A percentile compares a stretch with the other conserved stretches of the same genome.
Conservation (phyloP, 75 land plant species). For the Pinus taeda region DNA sequence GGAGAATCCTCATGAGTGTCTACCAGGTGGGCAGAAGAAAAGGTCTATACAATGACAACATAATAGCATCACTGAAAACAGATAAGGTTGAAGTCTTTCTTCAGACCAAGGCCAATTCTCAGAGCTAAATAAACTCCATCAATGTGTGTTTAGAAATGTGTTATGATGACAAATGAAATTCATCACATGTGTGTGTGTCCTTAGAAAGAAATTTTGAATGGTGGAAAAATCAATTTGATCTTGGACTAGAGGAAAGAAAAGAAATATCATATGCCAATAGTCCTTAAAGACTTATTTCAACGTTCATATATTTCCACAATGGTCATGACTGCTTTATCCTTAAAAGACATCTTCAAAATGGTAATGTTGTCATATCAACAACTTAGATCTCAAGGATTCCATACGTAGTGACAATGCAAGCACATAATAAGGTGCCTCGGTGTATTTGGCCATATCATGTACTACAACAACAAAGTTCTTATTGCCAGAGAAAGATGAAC, state of each 20-base stretch:
- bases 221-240: background rate
- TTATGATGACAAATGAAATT: too few relatives aligned
- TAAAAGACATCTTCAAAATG: background rate
- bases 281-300: background rate
- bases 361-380: background rate
- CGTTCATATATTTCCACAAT: background rate
- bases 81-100: background rate
- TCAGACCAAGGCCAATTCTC: background rate
- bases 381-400: too few relatives aligned
- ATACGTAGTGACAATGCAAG: too few relatives aligned
- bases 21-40: background rate
- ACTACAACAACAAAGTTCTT: too few relatives aligned
- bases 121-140: background rate
- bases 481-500: too few relatives aligned
- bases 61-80: too few relatives aligned
- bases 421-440: too few relatives aligned
- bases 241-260: background rate
- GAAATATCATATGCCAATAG: background rate
- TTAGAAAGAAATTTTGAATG: background rate
- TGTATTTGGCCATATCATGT: too few relatives aligned
- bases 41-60: too few relatives aligned
- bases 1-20: background rate
- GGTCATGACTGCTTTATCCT: background rate
- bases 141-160: background rate
- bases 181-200: too few relatives aligned